Evolutionary conservation across 1,284 basidiomycete genomes (phyloP), one percentile per base, ranked within the genome.

Genomic region (Ceratobasidium sp.): DNA sequence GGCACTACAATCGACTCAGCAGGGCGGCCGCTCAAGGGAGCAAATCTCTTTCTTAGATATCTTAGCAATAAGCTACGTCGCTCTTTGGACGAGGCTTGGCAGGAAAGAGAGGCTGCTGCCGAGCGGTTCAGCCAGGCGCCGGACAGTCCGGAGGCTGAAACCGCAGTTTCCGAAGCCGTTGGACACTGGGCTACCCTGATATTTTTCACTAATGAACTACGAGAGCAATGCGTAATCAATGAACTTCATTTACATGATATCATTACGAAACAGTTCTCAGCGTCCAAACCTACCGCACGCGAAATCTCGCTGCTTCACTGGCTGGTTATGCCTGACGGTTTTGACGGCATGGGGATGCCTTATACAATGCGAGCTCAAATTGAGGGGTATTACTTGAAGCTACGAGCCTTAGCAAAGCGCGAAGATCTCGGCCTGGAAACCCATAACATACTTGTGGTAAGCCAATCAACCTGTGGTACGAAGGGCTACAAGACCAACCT

Each of bases 191-290:
- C 42, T 23, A 66, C 40, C 23, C 20, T 66, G 39, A 23, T n/a
- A 26, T 15, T 40, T 20, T 13, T 42, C 40, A n/a, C 12, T 23
- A 20, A 42, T 9, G n/a, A 20, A 18, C 42, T 28, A 40, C 33
- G 40, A 66, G 15, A 26, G 42, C 26, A 42, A 20, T 66, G 20
- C 63, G 18, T 66, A 44, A 28, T 66, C 20, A 26, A 39, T 18
- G 63, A 66, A 26, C 42, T 39, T 44, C 33, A 44, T 5, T 15
- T 66, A 10, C 63, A 66, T 23, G 20, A 40, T 5, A 23, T 66
- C 39, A 42, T 66, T 42, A 40, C 33, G 63, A 66, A 46, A 26
- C 63, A 66, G 63, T 42, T 66, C 33, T 44, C 63, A 15, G 39
- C 40, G 39, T 40, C 42, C 13, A 66, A 26, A 66, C 63, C 63